phyloP scores from a whole-genome alignment of 2,329 filamentous ascomycete species.

The Phaeosphaeria sp. region DNA sequence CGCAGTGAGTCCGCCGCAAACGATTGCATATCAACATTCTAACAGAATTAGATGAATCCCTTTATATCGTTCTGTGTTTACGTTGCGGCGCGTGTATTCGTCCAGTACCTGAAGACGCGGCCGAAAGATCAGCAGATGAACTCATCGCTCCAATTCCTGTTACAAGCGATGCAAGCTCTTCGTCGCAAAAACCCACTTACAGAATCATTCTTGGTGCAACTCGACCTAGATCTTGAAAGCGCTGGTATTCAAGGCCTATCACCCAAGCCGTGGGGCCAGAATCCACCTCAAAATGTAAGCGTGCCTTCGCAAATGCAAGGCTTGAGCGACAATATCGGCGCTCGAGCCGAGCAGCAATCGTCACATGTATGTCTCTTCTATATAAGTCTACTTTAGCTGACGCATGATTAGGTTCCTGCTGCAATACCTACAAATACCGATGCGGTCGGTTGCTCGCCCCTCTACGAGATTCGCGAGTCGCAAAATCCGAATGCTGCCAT shows the following conservation, averaged over 20 bases:
- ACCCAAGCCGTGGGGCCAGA: conserved; percentile 55
- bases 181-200: conserved; percentile 89
- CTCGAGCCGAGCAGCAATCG: neutral
- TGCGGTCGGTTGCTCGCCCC: conserved; percentile 35
- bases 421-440: conserved; percentile 34
- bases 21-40: neutral
- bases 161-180: conserved; percentile 87
- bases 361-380: conserved; percentile 1
- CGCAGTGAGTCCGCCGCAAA: conserved; percentile 62
- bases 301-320: conserved; percentile 5
- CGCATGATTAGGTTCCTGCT: conserved; percentile 13
- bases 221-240: conserved; percentile 88
- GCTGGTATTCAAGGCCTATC: conserved; percentile 57
- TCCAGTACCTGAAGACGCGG: conserved; percentile 94
- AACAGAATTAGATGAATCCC: conserved; percentile 77
- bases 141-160: conserved; percentile 86
- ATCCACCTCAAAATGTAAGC: conserved; percentile 17
- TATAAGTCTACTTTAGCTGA: conserved; percentile 24
- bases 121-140: conserved; percentile 80
- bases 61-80: conserved; percentile 96
- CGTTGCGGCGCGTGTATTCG: conserved; percentile 92
- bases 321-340: conserved; percentile 9
- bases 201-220: conserved; percentile 90
- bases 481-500: conserved; percentile 32
- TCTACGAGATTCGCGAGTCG: conserved; percentile 45